phyloP scores from a whole-genome alignment of 495 filamentous ascomycete species.

The Venustampulla echinocandica region DNA sequence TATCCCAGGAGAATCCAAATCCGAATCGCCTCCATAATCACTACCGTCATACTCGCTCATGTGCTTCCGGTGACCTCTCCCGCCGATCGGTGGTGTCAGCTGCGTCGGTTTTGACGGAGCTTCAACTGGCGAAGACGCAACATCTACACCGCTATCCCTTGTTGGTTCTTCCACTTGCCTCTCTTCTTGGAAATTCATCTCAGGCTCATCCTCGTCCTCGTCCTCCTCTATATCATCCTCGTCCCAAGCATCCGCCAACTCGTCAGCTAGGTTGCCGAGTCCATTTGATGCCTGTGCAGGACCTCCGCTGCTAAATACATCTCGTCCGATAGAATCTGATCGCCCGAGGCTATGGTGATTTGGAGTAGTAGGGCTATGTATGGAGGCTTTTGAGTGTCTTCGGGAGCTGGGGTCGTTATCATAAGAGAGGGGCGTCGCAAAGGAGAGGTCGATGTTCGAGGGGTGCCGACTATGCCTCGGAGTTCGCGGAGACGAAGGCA shows the following conservation, averaged over 20 bases:
- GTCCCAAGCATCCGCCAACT: constrained; percentile 45
- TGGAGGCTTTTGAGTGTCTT: constrained; percentile 49
- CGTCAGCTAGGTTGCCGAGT: constrained; percentile 72
- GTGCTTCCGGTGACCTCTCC: constrained; percentile 33
- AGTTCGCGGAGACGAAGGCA: constrained; percentile 52
- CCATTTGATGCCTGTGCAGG: constrained; percentile 37
- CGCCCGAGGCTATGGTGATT: constrained; percentile 44
- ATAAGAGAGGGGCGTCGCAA: constrained; percentile 19
- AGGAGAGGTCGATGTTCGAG: constrained; percentile 35
- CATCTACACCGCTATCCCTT: constrained; percentile 23
- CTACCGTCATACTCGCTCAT: constrained; percentile 51
- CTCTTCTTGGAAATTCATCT: constrained; percentile 36
- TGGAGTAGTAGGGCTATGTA: constrained; percentile 53
- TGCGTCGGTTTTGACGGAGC: constrained; percentile 4
- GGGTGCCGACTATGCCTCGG: constrained; percentile 58
- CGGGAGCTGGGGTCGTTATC: constrained; percentile 23
- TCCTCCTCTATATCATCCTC: constrained; percentile 50
- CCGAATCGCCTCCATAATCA: constrained; percentile 62
- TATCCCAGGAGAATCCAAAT: constrained; percentile 61
- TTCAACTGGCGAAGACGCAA: constrained; percentile 11
- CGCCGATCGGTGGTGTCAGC: constrained; percentile 3
- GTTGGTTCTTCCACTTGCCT: constrained; percentile 10
- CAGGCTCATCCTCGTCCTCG: constrained; percentile 39
- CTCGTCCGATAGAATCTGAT: constrained; percentile 38
- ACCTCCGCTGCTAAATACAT: constrained; percentile 35